Conservation (phyloP, 768 basidiomycete genomes). For the Boletus vinaceobasis region DNA sequence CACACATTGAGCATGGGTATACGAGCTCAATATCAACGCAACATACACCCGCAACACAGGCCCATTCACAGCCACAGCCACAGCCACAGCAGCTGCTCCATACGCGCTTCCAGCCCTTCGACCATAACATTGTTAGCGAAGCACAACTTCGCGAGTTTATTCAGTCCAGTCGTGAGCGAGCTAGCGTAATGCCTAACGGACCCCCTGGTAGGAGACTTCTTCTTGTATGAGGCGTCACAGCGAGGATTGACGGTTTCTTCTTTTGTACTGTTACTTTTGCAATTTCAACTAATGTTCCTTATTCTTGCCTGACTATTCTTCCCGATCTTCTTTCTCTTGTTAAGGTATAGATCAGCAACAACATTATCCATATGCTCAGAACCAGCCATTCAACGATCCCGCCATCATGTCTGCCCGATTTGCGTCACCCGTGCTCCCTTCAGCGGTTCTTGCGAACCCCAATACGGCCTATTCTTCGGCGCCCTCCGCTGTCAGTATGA, state of each 20-base stretch:
- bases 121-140: slow-evolving; percentile 57
- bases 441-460: slow-evolving; percentile 7
- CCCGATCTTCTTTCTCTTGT: slow-evolving; percentile 10
- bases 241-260: slow-evolving; percentile 33
- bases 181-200: slow-evolving; percentile 31
- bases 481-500: slow-evolving; percentile 13
- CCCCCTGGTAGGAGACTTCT: slow-evolving; percentile 50
- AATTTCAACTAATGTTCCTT: slow-evolving; percentile 22
- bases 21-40: slow-evolving; percentile 48
- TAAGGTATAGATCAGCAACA: slow-evolving; percentile 36
- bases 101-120: slow-evolving; percentile 55
- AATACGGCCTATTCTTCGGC: slow-evolving; percentile 9
- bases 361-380: slow-evolving; percentile 32
- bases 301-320: slow-evolving; percentile 11
- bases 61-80: slow-evolving; percentile 34
- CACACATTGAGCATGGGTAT: slow-evolving; percentile 41
- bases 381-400: slow-evolving; percentile 64
- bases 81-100: slow-evolving; percentile 35
- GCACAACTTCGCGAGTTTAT: slow-evolving; percentile 77
- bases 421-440: slow-evolving; percentile 38
- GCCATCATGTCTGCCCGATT: slow-evolving; percentile 79
- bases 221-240: slow-evolving; percentile 34
- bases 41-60: slow-evolving; percentile 38
- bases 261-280: slow-evolving; percentile 24
- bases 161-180: slow-evolving; percentile 62